Evolutionary conservation across 148 eudicot genomes (phyloP), one percentile per base, ranked within the genome.

Genomic region (Rhododendron vialii): DNA sequence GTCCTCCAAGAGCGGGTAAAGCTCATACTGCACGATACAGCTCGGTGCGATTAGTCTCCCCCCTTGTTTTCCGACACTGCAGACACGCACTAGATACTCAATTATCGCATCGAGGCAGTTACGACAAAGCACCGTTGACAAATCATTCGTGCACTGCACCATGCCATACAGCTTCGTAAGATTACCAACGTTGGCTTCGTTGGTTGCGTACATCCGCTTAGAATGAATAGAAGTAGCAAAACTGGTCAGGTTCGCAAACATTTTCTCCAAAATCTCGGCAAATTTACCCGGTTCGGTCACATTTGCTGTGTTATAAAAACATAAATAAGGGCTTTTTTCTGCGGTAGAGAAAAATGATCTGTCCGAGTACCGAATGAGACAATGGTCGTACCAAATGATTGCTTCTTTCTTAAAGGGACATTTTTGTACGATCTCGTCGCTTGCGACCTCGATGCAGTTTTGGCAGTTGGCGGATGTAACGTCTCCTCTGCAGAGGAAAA

Each of bases 131-230:
- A 6, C 43, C 6, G 6, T 1, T 7, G 85, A 53, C 82, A 88
- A 84, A 48, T 88, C 87, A 33, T 87, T 87, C 36, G 83, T 73
- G 36, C 92, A 90, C 78, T 87, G 87, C 55, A 82, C 80, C 57
- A 83, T 41, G 43, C 43, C 43, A 51, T 80, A 78, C 59, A 88
- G 6, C 1, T 30, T 48, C 0, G 65, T 10, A 63, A 22, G 22
- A 74, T 35, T 26, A 5, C 41, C 12, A 74, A 35, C 7, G 5
- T 17, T 6, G 20, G 38, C 22, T 30, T 73, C 20, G 22, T 12
- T 15, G 78, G 78, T 5, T 4, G 45, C 45, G 5, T 74, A 14
- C 78, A 74, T 13, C 5, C 22, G 43, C 45, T 15, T 41, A 41
- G 43, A 41, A 41, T 0, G 43, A 41, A 41, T 6, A 41, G 43